Evolutionary conservation across 2,329 filamentous ascomycete species (phyloP).

Genomic region (Fusarium zealandicum): DNA sequence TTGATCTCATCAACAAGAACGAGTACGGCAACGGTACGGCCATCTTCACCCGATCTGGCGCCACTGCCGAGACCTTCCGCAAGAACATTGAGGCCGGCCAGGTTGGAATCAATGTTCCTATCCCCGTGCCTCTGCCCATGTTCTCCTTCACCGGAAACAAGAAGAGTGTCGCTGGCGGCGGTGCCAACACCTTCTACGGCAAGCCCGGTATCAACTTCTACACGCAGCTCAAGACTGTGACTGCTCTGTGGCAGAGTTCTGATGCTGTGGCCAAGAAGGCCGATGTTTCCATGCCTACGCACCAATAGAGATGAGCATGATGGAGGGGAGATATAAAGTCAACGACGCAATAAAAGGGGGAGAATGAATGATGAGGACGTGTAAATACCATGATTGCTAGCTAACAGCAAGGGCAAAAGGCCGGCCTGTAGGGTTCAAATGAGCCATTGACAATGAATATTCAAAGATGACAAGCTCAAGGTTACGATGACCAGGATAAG

Average conservation of each 20-base stretch:
- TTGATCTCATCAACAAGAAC: slow-evolving; percentile 83
- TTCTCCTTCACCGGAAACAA: slow-evolving; percentile 81
- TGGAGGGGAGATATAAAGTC: background rate
- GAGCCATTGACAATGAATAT: too few relatives aligned
- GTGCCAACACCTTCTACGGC: slow-evolving; percentile 94
- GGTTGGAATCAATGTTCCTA: slow-evolving; percentile 85
- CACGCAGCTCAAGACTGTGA: slow-evolving; percentile 98
- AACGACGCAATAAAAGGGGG: slow-evolving; percentile 5
- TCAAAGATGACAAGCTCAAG: too few relatives aligned
- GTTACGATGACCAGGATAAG: too few relatives aligned
- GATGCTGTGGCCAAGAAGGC: slow-evolving; percentile 88
- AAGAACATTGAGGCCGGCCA: slow-evolving; percentile 84
- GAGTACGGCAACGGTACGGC: slow-evolving; percentile 88
- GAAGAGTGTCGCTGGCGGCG: slow-evolving; percentile 90
- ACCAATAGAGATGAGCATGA: slow-evolving; percentile 38
- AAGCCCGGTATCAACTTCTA: slow-evolving; percentile 93
- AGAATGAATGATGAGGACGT: background rate
- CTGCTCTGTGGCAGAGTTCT: slow-evolving; percentile 84
- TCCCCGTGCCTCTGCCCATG: slow-evolving; percentile 75
- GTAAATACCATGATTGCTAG: too few relatives aligned
- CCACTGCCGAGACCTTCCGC: slow-evolving; percentile 80
- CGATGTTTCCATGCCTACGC: slow-evolving; percentile 83
- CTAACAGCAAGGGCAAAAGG: too few relatives aligned
- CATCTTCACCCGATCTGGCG: slow-evolving; percentile 81
- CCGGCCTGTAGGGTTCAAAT: too few relatives aligned